Base-by-base conservation (phyloP, 2,329 filamentous ascomycete genomes). In the Escovopsis sp. region DNA sequence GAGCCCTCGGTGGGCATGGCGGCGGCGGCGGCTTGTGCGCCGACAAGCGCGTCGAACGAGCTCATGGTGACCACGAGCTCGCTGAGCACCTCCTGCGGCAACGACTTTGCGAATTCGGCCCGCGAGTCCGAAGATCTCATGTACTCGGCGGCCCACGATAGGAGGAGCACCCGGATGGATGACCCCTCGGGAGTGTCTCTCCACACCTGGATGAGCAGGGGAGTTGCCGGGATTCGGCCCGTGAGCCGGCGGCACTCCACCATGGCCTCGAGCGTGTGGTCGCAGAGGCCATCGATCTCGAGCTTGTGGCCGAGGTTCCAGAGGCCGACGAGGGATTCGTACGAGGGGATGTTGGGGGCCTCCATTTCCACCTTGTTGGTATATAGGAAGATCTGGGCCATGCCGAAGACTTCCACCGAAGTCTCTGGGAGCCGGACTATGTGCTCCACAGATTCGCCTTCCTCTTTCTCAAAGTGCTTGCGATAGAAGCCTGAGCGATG, bases 31-130 rank as follows among this genome's bases (percentile, higher is more conserved):
- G 63, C 59, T 36, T 58, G 61, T 9, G 58, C 57, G 4, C 56
- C 47, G 0, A 63, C 59, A 3, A 58, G 50, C 8, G 56, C 59
- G 39, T 73, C 67, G 44, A 75, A 60, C 18, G 71, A 68, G 54
- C 72, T 76, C 73, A 80, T 77, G 11, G 70, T 63, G 2, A 80
- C 67, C 0, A 80, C 75, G 6, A 80, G 65, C 55, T 79, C 75
- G 47, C 72, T 76, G 6, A 80, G 60, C 1, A 80, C 72, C 49
- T 77, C 73, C 47, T 79, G 71, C 0, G 76, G 75, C 3, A 80
- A 64, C 0, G 73, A 73, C 50, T 71, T 72, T 36, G 72, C 75
- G 51, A 79, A 79, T 46, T 75, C 71, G 8, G 69, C 64, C 15
- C 73, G 65, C 1, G 66, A 64, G 19, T 74, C 68, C 4, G 73